These are phyloP conservation scores for Cyberlindnera americana DNA, from an alignment of 805 yeast genomes.

Conservation along the genomic window DNA sequence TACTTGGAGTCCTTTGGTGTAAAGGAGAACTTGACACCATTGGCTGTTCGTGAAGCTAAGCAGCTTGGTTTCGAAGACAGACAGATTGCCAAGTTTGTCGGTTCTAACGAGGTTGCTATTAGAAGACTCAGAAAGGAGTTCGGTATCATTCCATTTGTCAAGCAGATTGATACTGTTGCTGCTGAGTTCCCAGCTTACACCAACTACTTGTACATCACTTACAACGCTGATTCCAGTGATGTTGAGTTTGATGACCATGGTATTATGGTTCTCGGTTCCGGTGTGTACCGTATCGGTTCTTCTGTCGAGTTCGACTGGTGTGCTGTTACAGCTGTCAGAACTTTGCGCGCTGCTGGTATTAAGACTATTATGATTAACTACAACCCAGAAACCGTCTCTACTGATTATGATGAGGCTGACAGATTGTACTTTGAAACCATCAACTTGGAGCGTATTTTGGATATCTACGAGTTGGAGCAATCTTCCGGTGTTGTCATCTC, in stretches of 20 bases:
- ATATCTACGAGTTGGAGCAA: conserved; percentile 89
- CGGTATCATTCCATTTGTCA: conserved; percentile 88
- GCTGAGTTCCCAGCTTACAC: conserved; percentile 99
- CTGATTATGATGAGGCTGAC: conserved; percentile 98
- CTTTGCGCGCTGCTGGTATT: conserved; percentile 80
- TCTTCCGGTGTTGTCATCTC: conserved; percentile 91
- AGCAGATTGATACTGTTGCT: conserved; percentile 95
- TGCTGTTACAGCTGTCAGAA: conserved; percentile 95
- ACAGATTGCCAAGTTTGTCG: conserved; percentile 74
- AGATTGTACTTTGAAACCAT: conserved; percentile 95
- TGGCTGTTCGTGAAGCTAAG: conserved; percentile 75
- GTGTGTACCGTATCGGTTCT: conserved; percentile 97
- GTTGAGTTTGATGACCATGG: conserved; percentile 86
- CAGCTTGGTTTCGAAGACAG: conserved; percentile 93
- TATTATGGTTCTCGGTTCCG: conserved; percentile 94
- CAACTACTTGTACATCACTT: conserved; percentile 92
- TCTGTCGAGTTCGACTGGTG: conserved; percentile 99
- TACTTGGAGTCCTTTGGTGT: conserved; percentile 54
- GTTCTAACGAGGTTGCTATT: conserved; percentile 72
- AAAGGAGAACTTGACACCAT: conserved; percentile 55
- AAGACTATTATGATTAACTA: conserved; percentile 95
- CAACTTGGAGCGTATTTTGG: conserved; percentile 43
- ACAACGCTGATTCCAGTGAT: conserved; percentile 68
- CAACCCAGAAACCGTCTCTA: conserved; percentile 97
- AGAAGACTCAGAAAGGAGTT: conserved; percentile 76